Base-by-base conservation (phyloP, 2,329 filamentous ascomycete species). In the Aspergillus calidoustus region DNA sequence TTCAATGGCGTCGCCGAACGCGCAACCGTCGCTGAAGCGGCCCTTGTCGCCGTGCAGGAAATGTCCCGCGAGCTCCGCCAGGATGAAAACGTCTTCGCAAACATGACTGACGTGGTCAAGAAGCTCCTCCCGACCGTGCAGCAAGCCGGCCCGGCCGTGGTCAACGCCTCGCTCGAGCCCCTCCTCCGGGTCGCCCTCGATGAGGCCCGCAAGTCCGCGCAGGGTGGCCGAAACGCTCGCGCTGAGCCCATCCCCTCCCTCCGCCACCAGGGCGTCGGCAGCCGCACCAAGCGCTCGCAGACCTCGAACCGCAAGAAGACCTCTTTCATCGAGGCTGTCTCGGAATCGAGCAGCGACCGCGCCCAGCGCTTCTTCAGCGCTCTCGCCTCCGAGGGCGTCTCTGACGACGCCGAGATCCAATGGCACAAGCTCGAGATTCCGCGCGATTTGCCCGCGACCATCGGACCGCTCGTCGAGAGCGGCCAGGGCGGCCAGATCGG, bases 381-480 rank as follows among this genome's bases (percentile, higher is more conserved):
- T 17, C 34, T 52, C 7, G 30, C 49, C 17, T 38, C n/a, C 7
- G 49, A 52, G 17, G 30, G 17, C 30, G 28, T 52, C 49, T 38
- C 49, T n/a, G 49, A 52, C n/a, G 49, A 52, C 30, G 49, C 49
- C 17, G 49, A 52, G 30, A 13, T 52, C n/a, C 31, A 52, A 6
- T 52, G 30, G 49, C 28, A 52, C 34, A 52, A 13, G 9, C 49
- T 52, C 17, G 34, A 52, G n/a, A 52, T 52, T 30, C 34, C 49
- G 3, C 31, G 34, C n/a, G 28, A 22, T 7, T 28, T 52, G 7
- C 22, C 15, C 2, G 31, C 49, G 15, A 52, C 31, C 3, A 34
- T 19, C 8, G 34, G 34, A 4, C 30, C 28, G 7, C 31, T 52
- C 17, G 34, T 52, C 28, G 49, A 52, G 30, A 30, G 15, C 13